Conservation (phyloP, 345 rosid species). For the Acer yangbiense region DNA sequence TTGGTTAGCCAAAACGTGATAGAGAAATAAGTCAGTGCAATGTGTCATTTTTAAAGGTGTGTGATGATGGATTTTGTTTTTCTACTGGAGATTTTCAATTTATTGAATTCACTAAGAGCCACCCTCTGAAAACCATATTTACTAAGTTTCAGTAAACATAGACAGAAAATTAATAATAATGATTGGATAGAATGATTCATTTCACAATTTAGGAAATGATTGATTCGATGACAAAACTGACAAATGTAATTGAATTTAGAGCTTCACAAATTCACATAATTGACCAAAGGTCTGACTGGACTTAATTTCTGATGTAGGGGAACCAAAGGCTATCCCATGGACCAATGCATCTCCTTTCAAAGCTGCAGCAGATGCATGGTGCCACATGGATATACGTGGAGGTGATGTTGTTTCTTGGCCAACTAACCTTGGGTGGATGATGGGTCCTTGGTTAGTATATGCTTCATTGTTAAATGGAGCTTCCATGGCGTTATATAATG, state of each 20-base stretch:
- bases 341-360: constrained; percentile 70
- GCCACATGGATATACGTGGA: constrained; percentile 83
- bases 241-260: background rate
- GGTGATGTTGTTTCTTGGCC: constrained; percentile 95
- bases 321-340: constrained; percentile 99
- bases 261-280: background rate
- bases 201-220: background rate
- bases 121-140: background rate
- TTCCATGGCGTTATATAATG: constrained; percentile 84
- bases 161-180: background rate
- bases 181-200: constrained; percentile 1
- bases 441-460: constrained; percentile 99
- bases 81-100: background rate
- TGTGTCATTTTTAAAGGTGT: no score
- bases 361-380: constrained; percentile 99
- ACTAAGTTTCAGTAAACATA: background rate
- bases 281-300: background rate
- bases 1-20: no score
- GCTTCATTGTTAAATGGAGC: constrained; percentile 90
- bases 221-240: background rate
- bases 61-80: background rate
- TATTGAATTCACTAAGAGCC: background rate
- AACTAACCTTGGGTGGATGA: constrained; percentile 99
- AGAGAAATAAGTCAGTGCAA: no score
- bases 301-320: constrained; percentile 61